These are phyloP conservation scores for Colletotrichum tofieldiae DNA, from an alignment of 2,329 filamentous ascomycete genomes.

Conservation along the genomic window DNA sequence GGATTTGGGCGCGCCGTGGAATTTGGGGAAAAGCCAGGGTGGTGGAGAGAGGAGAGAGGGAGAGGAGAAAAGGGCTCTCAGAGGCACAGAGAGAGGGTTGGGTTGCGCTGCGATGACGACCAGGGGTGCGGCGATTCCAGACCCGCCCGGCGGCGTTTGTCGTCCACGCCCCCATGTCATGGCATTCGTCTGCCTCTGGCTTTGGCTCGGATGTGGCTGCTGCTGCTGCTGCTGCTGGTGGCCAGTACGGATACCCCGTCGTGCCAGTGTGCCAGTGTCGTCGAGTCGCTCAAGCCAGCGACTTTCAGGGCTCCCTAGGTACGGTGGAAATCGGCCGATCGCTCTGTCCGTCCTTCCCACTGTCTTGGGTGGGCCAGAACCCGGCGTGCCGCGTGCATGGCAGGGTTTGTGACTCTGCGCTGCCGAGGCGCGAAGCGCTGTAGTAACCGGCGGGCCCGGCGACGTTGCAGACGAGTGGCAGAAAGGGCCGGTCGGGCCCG, in stretches of 20 bases:
- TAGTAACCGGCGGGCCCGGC: conserved; percentile 37
- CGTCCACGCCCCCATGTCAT: conserved; percentile 38
- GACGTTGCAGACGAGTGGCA: conserved; percentile 30
- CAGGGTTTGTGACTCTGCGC: conserved; percentile 39
- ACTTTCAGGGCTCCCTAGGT: not conserved
- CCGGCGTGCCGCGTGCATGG: conserved; percentile 33
- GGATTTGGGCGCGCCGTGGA: conserved; percentile 13
- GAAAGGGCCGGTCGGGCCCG: conserved; percentile 34
- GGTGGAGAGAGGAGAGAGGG: not conserved
- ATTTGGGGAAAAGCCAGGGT: not conserved
- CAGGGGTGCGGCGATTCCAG: conserved; percentile 31
- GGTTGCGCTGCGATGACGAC: conserved; percentile 1
- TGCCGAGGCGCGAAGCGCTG: conserved; percentile 38
- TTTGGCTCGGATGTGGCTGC: not conserved
- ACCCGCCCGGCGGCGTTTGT: conserved; percentile 35
- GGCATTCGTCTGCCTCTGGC: conserved; percentile 1
- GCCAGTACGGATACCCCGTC: conserved; percentile 4
- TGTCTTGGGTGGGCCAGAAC: conserved; percentile 32
- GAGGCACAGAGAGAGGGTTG: not conserved
- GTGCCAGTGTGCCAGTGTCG: not conserved
- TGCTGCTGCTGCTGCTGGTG: not conserved
- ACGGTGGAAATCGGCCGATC: conserved; percentile 30
- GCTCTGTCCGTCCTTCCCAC: conserved; percentile 25
- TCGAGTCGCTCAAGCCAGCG: conserved; percentile 20
- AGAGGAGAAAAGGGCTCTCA: not conserved